These are phyloP conservation scores for Xylaria intraflava DNA, from an alignment of 495 filamentous ascomycete genomes.

Conservation along the genomic window DNA sequence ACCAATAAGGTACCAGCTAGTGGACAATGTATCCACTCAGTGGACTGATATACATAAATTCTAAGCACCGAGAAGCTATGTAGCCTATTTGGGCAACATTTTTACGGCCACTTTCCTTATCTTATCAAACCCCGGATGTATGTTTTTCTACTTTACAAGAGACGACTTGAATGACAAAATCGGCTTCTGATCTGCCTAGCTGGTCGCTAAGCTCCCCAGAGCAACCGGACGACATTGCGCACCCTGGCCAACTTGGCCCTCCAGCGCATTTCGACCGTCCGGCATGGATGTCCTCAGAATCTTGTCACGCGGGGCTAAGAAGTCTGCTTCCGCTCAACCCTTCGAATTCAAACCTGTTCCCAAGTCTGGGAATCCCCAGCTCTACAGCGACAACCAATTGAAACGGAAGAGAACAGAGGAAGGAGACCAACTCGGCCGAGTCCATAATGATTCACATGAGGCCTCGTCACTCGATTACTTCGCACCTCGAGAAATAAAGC, in stretches of 20 bases:
- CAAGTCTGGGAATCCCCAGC: slow-evolving; percentile 39
- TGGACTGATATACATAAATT: too few species aligned
- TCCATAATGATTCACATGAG: slow-evolving; percentile 22
- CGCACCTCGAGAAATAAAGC: slow-evolving; percentile 26
- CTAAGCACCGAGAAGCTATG: too few species aligned
- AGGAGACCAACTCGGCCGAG: slow-evolving; percentile 16
- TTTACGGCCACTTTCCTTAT: not conserved
- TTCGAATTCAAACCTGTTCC: slow-evolving; percentile 24
- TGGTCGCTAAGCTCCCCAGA: too few species aligned
- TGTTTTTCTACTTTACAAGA: too few species aligned
- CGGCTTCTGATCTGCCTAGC: too few species aligned
- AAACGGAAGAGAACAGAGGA: slow-evolving; percentile 45
- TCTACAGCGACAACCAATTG: slow-evolving; percentile 44
- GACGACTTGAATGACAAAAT: too few species aligned
- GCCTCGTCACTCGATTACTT: slow-evolving; percentile 45
- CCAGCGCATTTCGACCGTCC: not conserved
- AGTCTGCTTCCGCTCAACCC: slow-evolving; percentile 20
- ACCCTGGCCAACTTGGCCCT: not conserved
- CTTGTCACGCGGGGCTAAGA: slow-evolving; percentile 57
- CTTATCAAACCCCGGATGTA: too few species aligned
- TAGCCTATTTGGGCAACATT: too few species aligned
- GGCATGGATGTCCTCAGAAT: slow-evolving; percentile 62
- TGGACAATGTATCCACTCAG: too few species aligned
- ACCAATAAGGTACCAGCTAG: too few species aligned
- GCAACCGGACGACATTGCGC: not conserved